Evolutionary conservation across 1,284 basidiomycete species (phyloP).

Genomic region (Phellopilus nigrolimitatus): DNA sequence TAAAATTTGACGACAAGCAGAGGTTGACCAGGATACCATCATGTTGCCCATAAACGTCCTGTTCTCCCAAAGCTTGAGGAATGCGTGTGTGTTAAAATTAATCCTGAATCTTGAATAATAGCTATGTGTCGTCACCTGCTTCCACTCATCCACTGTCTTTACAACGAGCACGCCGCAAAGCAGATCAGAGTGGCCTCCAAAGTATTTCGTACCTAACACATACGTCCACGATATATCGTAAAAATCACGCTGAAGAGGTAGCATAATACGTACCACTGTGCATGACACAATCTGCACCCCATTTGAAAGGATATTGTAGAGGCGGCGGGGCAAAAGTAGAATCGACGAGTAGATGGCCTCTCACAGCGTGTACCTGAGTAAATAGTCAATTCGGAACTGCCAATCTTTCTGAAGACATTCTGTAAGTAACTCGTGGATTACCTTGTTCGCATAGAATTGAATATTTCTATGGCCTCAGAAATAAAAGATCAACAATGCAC

Average conservation of each 20-base stretch:
- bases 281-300: slow-evolving; percentile 72
- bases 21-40: slow-evolving; percentile 33
- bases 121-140: slow-evolving; percentile 36
- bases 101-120: background rate
- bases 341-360: slow-evolving; percentile 71
- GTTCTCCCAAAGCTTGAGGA: slow-evolving; percentile 53
- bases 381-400: background rate
- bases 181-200: slow-evolving; percentile 87
- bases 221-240: slow-evolving; percentile 24
- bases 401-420: background rate
- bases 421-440: slow-evolving; percentile 29
- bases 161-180: slow-evolving; percentile 80
- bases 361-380: slow-evolving; percentile 59
- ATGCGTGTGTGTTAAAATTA: background rate
- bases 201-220: slow-evolving; percentile 82
- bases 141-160: slow-evolving; percentile 60
- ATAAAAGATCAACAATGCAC: background rate
- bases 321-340: slow-evolving; percentile 91
- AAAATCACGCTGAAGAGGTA: background rate
- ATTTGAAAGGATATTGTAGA: slow-evolving; percentile 80
- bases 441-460: slow-evolving; percentile 76
- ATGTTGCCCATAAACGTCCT: slow-evolving; percentile 67
- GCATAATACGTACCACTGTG: slow-evolving; percentile 44
- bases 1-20: background rate
- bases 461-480: slow-evolving; percentile 58